phyloP scores from a whole-genome alignment of 768 basidiomycete genomes.

The Neoboletus brunneissimus region DNA sequence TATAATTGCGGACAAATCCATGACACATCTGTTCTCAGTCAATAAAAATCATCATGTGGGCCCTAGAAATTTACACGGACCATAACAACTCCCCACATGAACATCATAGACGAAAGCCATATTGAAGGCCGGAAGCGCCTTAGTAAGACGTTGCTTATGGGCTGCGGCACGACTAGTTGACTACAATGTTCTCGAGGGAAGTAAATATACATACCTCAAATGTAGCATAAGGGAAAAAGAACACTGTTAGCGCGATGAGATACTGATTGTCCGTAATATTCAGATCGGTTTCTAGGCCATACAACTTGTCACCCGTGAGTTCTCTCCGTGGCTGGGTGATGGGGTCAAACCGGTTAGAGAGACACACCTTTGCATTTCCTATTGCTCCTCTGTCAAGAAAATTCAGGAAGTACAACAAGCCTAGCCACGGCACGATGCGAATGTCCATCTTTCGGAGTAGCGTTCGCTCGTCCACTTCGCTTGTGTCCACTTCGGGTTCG shows the following conservation, averaged over 20 bases:
- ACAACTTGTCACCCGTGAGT: constrained; percentile 42
- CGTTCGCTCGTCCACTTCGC: constrained; percentile 50
- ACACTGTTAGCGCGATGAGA: constrained; percentile 64
- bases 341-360: not conserved
- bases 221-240: constrained; percentile 72
- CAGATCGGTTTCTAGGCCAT: constrained; percentile 54
- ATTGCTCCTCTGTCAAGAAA: constrained; percentile 64
- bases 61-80: constrained; percentile 21
- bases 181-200: not conserved
- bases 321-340: not conserved
- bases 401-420: constrained; percentile 70
- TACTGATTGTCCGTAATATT: constrained; percentile 63
- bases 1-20: constrained; percentile 58
- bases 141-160: constrained; percentile 60
- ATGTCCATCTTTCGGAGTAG: constrained; percentile 60
- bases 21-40: constrained; percentile 49
- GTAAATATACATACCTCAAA: constrained; percentile 51
- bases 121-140: constrained; percentile 61
- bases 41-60: not conserved
- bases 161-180: constrained; percentile 35
- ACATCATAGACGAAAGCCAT: constrained; percentile 51
- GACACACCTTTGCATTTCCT: constrained; percentile 67
- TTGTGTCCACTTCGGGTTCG: constrained; percentile 51
- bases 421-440: constrained; percentile 72
- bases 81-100: constrained; percentile 43